phyloP scores from a whole-genome alignment of 495 filamentous ascomycete species.

The Aspergillus cristatus region DNA sequence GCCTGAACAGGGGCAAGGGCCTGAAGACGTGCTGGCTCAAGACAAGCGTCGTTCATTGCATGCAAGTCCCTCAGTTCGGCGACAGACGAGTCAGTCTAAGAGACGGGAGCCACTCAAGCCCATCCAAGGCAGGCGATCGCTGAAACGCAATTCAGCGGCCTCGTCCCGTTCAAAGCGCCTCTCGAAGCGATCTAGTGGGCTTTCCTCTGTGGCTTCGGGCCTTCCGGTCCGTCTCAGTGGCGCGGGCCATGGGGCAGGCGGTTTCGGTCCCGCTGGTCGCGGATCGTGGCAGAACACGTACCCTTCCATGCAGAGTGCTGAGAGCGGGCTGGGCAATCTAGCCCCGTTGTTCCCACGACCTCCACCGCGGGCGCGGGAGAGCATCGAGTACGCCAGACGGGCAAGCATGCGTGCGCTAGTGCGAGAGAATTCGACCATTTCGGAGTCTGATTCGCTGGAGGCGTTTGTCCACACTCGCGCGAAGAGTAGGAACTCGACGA shows the following conservation, averaged over 20 bases:
- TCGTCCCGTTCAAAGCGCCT: slow-evolving; percentile 32
- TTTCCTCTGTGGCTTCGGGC: slow-evolving; percentile 28
- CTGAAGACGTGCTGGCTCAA: slow-evolving; percentile 13
- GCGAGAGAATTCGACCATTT: slow-evolving; percentile 24
- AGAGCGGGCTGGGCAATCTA: slow-evolving; percentile 27
- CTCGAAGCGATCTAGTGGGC: slow-evolving; percentile 38
- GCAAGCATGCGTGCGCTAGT: slow-evolving; percentile 28
- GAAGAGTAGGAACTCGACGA: slow-evolving; percentile 34
- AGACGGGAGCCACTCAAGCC: slow-evolving; percentile 31
- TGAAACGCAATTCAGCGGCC: slow-evolving; percentile 33
- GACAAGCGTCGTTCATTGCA: slow-evolving; percentile 25
- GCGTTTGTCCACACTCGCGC: slow-evolving; percentile 38
- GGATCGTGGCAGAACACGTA: slow-evolving; percentile 42
- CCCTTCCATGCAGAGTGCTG: slow-evolving; percentile 29
- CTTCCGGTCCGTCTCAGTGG: slow-evolving; percentile 35
- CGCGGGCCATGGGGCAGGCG: slow-evolving; percentile 41
- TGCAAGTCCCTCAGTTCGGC: slow-evolving; percentile 23
- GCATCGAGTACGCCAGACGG: slow-evolving; percentile 24
- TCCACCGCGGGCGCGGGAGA: slow-evolving; percentile 21
- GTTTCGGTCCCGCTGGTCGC: slow-evolving; percentile 36
- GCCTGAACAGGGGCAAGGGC: slow-evolving; percentile 17
- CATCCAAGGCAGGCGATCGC: slow-evolving; percentile 30
- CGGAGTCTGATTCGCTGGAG: slow-evolving; percentile 36
- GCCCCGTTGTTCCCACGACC: slow-evolving; percentile 33
- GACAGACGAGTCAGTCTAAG: slow-evolving; percentile 19